Conservation (phyloP, 176 grass and related monocot species). For the Ampelocalamus luodianensis region DNA sequence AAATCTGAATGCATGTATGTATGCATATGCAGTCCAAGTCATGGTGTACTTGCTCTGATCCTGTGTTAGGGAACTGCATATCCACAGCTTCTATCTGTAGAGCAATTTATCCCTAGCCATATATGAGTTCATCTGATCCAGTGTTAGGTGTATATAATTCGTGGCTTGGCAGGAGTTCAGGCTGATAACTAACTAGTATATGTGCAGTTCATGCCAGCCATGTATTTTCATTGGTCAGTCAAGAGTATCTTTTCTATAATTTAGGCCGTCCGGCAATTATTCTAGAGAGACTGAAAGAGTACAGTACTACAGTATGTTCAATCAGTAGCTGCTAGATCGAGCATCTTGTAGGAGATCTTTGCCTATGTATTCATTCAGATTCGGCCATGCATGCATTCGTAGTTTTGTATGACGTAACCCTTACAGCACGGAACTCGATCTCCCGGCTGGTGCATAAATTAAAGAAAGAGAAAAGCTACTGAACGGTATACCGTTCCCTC, state of each 20-base stretch:
- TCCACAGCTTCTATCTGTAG: background rate
- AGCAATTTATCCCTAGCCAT: too few species aligned
- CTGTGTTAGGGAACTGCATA: slow-evolving; percentile 32
- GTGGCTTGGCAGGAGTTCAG: background rate
- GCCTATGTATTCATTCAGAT: too few species aligned
- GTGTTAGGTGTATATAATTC: too few species aligned
- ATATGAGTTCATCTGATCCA: too few species aligned
- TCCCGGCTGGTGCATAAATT: too few species aligned
- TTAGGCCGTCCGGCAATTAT: background rate
- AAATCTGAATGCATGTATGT: background rate
- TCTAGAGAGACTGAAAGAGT: slow-evolving; percentile 17
- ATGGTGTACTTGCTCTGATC: slow-evolving; percentile 40
- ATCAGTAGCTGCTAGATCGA: background rate
- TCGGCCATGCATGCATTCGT: too few species aligned
- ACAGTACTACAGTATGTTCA: background rate
- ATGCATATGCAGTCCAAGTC: slow-evolving; percentile 14
- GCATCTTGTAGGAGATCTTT: too few species aligned
- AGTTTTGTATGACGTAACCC: too few species aligned
- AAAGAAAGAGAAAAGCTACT: too few species aligned
- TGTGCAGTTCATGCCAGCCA: background rate
- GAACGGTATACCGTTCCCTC: too few species aligned
- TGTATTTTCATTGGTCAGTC: background rate
- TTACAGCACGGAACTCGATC: too few species aligned
- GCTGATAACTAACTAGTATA: background rate
- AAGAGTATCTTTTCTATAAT: too few species aligned